Evolutionary conservation across 2,329 filamentous ascomycete species (phyloP), one percentile per base, ranked within the genome.

Genomic region (Claviceps pazoutovae): DNA sequence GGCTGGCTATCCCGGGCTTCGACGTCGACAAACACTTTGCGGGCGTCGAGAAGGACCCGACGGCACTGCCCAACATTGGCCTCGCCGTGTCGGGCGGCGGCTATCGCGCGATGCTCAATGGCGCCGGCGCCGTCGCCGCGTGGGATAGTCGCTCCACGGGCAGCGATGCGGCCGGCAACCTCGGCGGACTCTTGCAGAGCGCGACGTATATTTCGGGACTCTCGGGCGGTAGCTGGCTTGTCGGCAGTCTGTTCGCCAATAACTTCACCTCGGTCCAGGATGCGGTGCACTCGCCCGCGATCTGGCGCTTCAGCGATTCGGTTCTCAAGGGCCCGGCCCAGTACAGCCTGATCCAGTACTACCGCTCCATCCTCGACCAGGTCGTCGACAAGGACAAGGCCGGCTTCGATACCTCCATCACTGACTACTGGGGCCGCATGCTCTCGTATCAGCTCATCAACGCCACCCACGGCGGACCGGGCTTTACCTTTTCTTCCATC

Each of bases 401-500:
- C 8, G 70, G 69, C 19, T 73, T 66, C 56, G 62, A 72, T 38
- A 79, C 78, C 3, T 85, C 86, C 8, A 74, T 95, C 53, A 95
- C 90, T 0, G 90, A 96, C 69, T 88, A 88, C 66, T 95, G 89
- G 84, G 87, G 86, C 30, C 84, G 89, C 53, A 86, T 86, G 46
- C 74, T 95, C n/a, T 83, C 83, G 1, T 94, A 85, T 67, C 89
- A 95, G 68, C 76, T 95, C 47, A 78, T 95, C 63, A 86, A 91
- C 62, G 84, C 79, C 5, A 75, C 74, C 1, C 69, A 86, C 55
- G 90, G 89, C 41, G 89, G 87, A 0, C 80, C 84, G 14, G 74
- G 72, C 14, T 89, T 84, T 61, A 95, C 89, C 4, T 95, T 83
- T 71, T 94, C 88, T 3, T 93, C 87, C 3, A 72, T 73, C 59